Base-by-base conservation (phyloP, 371 early-diverging fungal species). In the Mortierella polycephala region DNA sequence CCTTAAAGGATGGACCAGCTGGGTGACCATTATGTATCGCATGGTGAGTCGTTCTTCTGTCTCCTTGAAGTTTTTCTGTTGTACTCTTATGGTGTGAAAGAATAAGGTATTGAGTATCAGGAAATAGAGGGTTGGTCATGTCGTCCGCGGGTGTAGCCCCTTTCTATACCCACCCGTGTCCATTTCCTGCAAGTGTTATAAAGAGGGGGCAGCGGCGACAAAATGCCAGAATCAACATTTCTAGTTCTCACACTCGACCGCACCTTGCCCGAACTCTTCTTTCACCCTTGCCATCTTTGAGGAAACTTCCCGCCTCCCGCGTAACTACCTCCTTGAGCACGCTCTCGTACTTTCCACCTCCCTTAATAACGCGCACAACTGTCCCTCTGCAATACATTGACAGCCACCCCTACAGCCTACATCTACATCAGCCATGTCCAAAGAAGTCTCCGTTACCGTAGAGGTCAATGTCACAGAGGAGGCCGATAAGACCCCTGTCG, bases 401-500 rank as follows among this genome's bases (percentile, higher is more conserved):
- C 52, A 47, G n/a, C 40, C 8, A 30, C 40, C n/a, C 18, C 57
- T 20, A 13, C 16, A 6, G 1, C 16, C 10, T 7, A 47, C 12
- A 52, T 21, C 13, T 12, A n/a, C 9, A n/a, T 14, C 59, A 45
- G 16, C 50, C 57, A 73, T 73, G 74, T 63, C 76, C 62, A 69
- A 75, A 42, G 66, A 58, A 14, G 76, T 68, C 51, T 61, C 62
- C 66, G 57, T 41, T 50, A 30, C 45, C 21, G 65, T 41, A 23
- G 64, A 62, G 50, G 60, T 59, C 12, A 69, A 53, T 14, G 66
- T 51, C 45, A 49, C 65, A 18, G 79, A 67, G 62, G 53, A 53
- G 21, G 61, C 68, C 18, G 62, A 46, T 3, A 30, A 46, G 20
- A 51, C 51, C 51, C 20, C 62, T 12, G 65, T 20, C 41, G 71